Conservation (phyloP, 257 asterid genomes). For the Euphrasia confusa region DNA sequence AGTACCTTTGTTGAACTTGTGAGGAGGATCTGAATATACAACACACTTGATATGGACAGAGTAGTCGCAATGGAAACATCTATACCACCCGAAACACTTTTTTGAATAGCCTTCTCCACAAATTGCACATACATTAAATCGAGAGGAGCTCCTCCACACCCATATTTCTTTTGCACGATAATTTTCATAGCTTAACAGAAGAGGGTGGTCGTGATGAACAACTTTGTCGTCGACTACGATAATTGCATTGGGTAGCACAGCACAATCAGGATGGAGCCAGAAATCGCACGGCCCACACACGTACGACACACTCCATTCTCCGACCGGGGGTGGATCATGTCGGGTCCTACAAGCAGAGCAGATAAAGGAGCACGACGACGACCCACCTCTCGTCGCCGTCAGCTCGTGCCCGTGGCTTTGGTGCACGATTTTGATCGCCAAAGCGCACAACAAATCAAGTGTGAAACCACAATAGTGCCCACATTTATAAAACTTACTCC, state of each 20-base stretch:
- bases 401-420: too few species aligned
- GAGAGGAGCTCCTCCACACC: too few species aligned
- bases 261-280: constrained; percentile 25
- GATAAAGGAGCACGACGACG: too few species aligned
- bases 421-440: too few species aligned
- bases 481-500: too few species aligned
- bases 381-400: background rate
- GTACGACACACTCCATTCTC: background rate
- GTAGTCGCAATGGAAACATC: background rate
- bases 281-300: constrained; percentile 9
- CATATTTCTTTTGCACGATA: too few species aligned
- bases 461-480: background rate
- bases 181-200: constrained; percentile 4
- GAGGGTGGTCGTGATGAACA: constrained; percentile 2
- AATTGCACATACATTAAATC: background rate
- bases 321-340: too few species aligned
- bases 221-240: background rate
- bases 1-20: too few species aligned
- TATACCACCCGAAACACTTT: background rate
- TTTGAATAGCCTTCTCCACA: background rate
- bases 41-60: constrained; percentile 17
- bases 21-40: background rate
- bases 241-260: constrained; percentile 15
- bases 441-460: too few species aligned
- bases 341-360: too few species aligned